Evolutionary conservation across 2,329 filamentous ascomycete genomes (phyloP), one percentile per base, ranked within the genome.

Genomic region (Penicillium sp.): DNA sequence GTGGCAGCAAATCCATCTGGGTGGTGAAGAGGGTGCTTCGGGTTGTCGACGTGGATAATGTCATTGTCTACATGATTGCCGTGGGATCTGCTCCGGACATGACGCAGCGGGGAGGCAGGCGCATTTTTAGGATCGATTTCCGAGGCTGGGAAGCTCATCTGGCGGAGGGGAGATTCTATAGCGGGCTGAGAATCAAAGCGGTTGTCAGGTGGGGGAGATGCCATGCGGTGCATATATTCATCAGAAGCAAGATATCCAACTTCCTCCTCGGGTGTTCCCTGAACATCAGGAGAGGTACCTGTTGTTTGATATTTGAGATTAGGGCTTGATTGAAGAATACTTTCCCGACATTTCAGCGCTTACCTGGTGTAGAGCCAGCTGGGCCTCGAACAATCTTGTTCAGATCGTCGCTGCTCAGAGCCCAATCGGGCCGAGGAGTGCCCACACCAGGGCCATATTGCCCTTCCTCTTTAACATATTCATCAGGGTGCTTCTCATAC

Each of bases 401-500:
- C 65, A 98, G 78, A 69, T 96, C 90, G 43, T 91, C 90, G 67
- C 90, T 93, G 75, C 90, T 95, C 86, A 96, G 84, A 55, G 91
- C 90, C 78, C 89, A 96, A 70, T 95, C 90, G 37, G 84, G 84
- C 49, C 86, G 80, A 29, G 83, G 83, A 49, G 82, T 83, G 55
- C 82, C 80, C 58, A 85, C 80, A 33, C 81, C 82, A 41, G 82
- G 80, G 52, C 80, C 82, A 68, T 89, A 88, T 62, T 84, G 82
- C 43, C 83, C 85, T 63, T 93, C 90, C 74, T 93, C 91, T 71
- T 89, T 86, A 54, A 84, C 82, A 29, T 89, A 80, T 63, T 85
- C 84, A 45, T 97, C 90, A 0, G 93, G 93, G 69, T 96, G 92
- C 76, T 95, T 97, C 68, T 91, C 86, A 70, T 95, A 96, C 84